phyloP scores from a whole-genome alignment of 2,329 filamentous ascomycete genomes.

The Graphilbum sp. region DNA sequence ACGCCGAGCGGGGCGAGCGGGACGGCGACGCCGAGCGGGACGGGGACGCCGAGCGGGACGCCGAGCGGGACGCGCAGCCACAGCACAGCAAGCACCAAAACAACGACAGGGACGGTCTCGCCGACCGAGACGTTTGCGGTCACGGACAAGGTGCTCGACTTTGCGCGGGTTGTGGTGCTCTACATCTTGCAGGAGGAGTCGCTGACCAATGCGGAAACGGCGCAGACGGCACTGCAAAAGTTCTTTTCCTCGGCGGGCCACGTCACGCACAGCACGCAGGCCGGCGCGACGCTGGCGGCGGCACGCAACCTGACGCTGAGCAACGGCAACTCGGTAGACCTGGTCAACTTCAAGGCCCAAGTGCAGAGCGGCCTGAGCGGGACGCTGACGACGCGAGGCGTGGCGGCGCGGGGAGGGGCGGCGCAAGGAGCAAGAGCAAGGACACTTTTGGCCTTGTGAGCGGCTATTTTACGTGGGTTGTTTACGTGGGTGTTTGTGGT shows the following conservation, averaged over 20 bases:
- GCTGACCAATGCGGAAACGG: conserved; percentile 31
- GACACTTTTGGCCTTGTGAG: too few relatives aligned
- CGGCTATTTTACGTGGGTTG: too few relatives aligned
- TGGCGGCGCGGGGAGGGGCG: too few relatives aligned
- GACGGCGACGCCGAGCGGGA: conserved; percentile 10
- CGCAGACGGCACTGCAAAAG: conserved; percentile 35
- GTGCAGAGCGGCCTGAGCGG: background rate
- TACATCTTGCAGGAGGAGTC: conserved; percentile 41
- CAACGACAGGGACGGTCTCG: conserved; percentile 11
- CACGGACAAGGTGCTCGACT: conserved; percentile 42
- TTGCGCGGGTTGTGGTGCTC: conserved; percentile 44
- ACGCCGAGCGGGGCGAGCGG: too few relatives aligned
- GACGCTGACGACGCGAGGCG: too few relatives aligned
- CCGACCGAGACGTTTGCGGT: conserved; percentile 26
- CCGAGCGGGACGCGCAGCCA: background rate
- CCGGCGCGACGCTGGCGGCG: conserved; percentile 13
- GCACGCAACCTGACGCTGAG: conserved; percentile 21
- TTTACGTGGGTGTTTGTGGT: too few relatives aligned
- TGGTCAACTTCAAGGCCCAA: conserved; percentile 23
- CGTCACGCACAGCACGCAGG: conserved; percentile 1
- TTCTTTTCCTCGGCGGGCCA: conserved; percentile 30
- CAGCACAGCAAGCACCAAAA: conserved; percentile 3
- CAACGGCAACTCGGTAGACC: conserved; percentile 28
- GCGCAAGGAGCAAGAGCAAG: too few relatives aligned
- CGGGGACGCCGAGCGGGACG: conserved; percentile 11